A percentile compares a stretch with the other conserved stretches of the same genome.
Evolutionary conservation across 108 stramenopile species (phyloP).

Genomic region (Ochromonas danica): DNA sequence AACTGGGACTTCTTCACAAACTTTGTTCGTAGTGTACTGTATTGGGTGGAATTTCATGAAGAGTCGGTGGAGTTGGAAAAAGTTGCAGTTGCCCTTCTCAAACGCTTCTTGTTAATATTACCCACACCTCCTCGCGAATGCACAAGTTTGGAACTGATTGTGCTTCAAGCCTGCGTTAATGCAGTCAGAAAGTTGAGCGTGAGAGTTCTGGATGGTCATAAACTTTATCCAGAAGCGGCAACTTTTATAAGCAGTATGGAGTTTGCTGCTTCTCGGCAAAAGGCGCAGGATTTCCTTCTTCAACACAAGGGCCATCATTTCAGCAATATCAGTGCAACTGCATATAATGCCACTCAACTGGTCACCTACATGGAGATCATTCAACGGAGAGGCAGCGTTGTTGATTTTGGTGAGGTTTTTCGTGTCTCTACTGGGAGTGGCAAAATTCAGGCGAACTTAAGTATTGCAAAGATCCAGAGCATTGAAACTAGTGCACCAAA

Average conservation of each 20-base stretch:
- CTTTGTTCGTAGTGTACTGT: too few relatives aligned
- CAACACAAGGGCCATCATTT: background rate
- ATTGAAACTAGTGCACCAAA: background rate
- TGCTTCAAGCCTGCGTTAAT: too few relatives aligned
- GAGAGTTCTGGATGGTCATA: too few relatives aligned
- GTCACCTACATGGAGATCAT: background rate
- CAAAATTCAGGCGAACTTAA: background rate
- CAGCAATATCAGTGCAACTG: background rate
- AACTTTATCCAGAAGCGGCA: too few relatives aligned
- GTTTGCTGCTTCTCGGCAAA: background rate
- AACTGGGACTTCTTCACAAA: too few relatives aligned
- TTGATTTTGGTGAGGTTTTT: background rate
- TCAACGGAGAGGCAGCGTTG: conserved; percentile 2
- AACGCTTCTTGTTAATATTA: too few relatives aligned
- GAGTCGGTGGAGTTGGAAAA: too few relatives aligned
- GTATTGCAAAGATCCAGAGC: background rate
- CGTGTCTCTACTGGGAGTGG: background rate
- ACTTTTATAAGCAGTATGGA: background rate
- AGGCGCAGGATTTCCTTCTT: background rate
- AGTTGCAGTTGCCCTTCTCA: too few relatives aligned
- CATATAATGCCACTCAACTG: background rate
- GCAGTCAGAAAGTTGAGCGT: too few relatives aligned
- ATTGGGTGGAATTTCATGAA: too few relatives aligned
- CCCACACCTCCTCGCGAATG: too few relatives aligned
- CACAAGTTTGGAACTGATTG: too few relatives aligned